Conservation (phyloP, 2,329 filamentous ascomycete genomes). For the Phialemonium atrogriseum region DNA sequence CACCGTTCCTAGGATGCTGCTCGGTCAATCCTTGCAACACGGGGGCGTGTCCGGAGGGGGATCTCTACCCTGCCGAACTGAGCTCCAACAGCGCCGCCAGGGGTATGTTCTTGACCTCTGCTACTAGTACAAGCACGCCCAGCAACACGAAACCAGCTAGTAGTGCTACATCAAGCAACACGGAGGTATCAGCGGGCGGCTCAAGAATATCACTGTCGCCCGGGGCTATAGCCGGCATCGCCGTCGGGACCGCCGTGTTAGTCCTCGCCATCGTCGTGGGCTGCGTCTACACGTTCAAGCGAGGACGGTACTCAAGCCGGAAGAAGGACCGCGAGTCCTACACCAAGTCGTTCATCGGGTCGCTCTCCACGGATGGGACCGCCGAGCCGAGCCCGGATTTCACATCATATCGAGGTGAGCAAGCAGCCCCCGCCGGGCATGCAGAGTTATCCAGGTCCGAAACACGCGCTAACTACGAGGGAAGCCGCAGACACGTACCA, state of each 20-base stretch:
- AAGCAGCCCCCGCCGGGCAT: too few relatives aligned
- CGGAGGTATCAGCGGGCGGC: not conserved
- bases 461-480: too few relatives aligned
- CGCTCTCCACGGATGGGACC: not conserved
- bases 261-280: constrained; percentile 7
- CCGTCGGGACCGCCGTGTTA: constrained; percentile 5
- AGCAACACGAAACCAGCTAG: not conserved
- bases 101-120: constrained; percentile 9
- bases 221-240: constrained; percentile 13
- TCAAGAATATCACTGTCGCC: constrained; percentile 5
- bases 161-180: not conserved
- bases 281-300: constrained; percentile 5
- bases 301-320: constrained; percentile 4
- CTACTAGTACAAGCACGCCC: not conserved
- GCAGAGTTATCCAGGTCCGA: too few relatives aligned
- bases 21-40: constrained; percentile 21
- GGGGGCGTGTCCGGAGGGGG: constrained; percentile 14
- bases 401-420: constrained; percentile 1
- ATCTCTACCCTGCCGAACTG: constrained; percentile 17
- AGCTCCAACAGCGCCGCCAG: constrained; percentile 11
- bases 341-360: not conserved
- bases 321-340: constrained; percentile 4
- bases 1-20: constrained; percentile 32
- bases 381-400: not conserved
- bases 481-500: too few relatives aligned